Conservation (phyloP, 2,329 filamentous ascomycete species). For the Byssoonygena ceratinophila region DNA sequence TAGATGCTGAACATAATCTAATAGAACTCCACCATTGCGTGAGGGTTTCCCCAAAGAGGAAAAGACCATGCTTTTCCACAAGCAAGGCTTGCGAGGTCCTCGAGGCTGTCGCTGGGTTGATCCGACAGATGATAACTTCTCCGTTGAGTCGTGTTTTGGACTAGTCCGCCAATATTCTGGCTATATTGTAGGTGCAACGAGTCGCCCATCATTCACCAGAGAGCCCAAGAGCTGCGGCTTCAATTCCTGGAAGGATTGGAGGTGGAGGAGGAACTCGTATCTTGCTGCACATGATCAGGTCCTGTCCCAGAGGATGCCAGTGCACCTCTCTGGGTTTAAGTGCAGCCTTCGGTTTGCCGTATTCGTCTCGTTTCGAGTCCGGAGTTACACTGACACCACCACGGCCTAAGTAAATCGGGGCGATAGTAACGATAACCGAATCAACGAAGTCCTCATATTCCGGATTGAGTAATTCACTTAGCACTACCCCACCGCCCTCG, state of each 20-base stretch:
- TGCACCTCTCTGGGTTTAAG: conserved; percentile 55
- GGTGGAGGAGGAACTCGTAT: conserved; percentile 28
- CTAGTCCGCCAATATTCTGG: conserved; percentile 16
- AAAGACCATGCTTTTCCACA: conserved; percentile 44
- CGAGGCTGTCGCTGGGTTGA: conserved; percentile 30
- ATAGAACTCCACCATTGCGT: too few relatives aligned
- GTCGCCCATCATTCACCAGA: background rate
- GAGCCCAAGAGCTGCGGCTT: conserved; percentile 16
- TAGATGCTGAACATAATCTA: too few relatives aligned
- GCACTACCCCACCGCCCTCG: conserved; percentile 72
- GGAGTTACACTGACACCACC: conserved; percentile 74
- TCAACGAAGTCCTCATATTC: conserved; percentile 54
- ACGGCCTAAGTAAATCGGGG: conserved; percentile 77
- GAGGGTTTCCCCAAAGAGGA: conserved; percentile 41
- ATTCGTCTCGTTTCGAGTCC: conserved; percentile 42
- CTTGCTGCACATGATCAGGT: conserved; percentile 69
- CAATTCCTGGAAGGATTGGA: conserved; percentile 16
- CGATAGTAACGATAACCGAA: conserved; percentile 76
- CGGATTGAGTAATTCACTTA: conserved; percentile 66
- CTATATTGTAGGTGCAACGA: conserved; percentile 15
- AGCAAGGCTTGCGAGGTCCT: conserved; percentile 42
- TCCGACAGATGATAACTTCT: background rate
- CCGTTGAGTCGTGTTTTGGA: background rate
- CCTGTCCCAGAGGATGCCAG: conserved; percentile 71
- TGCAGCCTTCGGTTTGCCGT: conserved; percentile 48